Percentiles rank a stretch among this genome's conserved stretches.
Conservation (phyloP, 768 basidiomycete genomes). For the Boletellus ananas region DNA sequence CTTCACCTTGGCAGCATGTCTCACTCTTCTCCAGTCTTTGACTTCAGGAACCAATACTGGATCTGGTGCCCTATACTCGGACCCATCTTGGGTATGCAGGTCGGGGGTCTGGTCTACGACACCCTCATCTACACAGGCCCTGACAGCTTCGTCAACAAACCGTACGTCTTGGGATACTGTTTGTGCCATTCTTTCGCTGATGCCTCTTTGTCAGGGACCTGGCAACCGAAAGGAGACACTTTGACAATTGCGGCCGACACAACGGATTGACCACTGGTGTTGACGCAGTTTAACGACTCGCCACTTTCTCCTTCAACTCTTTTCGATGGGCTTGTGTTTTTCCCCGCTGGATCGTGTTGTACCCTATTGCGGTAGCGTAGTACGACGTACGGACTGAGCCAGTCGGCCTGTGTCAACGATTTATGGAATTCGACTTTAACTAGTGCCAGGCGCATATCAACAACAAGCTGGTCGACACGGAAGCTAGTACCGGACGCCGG, state of each 20-base stretch:
- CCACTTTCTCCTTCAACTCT: not conserved
- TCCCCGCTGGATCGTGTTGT: not conserved
- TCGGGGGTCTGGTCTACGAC: constrained; percentile 57
- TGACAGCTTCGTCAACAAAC: constrained; percentile 52
- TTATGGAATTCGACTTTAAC: no score
- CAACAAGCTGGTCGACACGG: no score
- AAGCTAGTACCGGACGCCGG: no score
- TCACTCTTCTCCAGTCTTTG: constrained; percentile 15
- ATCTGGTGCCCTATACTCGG: constrained; percentile 64
- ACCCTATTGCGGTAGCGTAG: not conserved
- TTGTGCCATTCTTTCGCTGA: not conserved
- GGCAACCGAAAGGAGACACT: constrained; percentile 14
- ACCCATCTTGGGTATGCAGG: constrained; percentile 55
- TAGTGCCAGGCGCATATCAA: no score
- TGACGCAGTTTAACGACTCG: constrained; percentile 9
- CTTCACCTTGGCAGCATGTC: not conserved
- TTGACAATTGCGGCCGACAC: constrained; percentile 8
- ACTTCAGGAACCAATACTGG: constrained; percentile 60
- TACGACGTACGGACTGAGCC: not conserved
- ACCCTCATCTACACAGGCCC: constrained; percentile 51
- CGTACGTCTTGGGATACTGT: constrained; percentile 33
- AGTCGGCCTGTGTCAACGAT: no score
- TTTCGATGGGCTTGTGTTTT: not conserved
- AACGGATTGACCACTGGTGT: not conserved
- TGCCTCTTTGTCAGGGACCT: constrained; percentile 6